Evolutionary conservation across 176 grass and related monocot species (phyloP).

Genomic region (Aegilops longissima): DNA sequence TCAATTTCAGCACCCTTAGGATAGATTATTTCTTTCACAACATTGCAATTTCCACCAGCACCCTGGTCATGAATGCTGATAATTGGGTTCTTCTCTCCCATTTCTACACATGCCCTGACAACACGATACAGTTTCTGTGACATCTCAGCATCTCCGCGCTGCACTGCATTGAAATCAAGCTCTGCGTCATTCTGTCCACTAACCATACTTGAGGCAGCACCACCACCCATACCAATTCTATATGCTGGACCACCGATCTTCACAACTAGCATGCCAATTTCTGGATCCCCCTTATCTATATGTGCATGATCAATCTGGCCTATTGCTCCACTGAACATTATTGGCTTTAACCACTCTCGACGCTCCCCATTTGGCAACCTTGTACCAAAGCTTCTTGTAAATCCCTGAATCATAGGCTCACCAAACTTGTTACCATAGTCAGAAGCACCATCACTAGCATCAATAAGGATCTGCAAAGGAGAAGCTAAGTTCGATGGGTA

Average conservation of each 20-base stretch:
- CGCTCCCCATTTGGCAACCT: conserved; percentile 64
- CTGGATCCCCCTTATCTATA: conserved; percentile 70
- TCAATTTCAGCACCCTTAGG: conserved; percentile 92
- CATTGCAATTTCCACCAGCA: conserved; percentile 94
- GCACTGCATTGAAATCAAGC: conserved; percentile 89
- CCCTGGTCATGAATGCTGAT: conserved; percentile 98
- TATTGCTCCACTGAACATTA: conserved; percentile 97
- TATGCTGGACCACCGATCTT: conserved; percentile 96
- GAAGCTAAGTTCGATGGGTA: conserved; percentile 78
- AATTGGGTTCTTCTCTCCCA: conserved; percentile 85
- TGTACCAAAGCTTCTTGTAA: conserved; percentile 77
- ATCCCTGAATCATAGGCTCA: conserved; percentile 92
- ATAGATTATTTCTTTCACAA: conserved; percentile 70
- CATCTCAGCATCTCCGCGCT: conserved; percentile 97
- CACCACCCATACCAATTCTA: conserved; percentile 95
- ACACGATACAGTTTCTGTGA: conserved; percentile 90
- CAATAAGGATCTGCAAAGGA: conserved; percentile 77
- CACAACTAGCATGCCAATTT: conserved; percentile 92
- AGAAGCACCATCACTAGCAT: conserved; percentile 82
- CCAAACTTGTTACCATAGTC: conserved; percentile 99
- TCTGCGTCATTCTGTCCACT: conserved; percentile 93
- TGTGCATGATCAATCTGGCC: conserved; percentile 87
- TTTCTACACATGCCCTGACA: conserved; percentile 81
- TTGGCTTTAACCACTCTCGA: conserved; percentile 91
- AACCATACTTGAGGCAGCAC: conserved; percentile 94